Evolutionary conservation across 768 basidiomycete species (phyloP), one percentile per base, ranked within the genome.

Genomic region (Naganishia friedmannii): DNA sequence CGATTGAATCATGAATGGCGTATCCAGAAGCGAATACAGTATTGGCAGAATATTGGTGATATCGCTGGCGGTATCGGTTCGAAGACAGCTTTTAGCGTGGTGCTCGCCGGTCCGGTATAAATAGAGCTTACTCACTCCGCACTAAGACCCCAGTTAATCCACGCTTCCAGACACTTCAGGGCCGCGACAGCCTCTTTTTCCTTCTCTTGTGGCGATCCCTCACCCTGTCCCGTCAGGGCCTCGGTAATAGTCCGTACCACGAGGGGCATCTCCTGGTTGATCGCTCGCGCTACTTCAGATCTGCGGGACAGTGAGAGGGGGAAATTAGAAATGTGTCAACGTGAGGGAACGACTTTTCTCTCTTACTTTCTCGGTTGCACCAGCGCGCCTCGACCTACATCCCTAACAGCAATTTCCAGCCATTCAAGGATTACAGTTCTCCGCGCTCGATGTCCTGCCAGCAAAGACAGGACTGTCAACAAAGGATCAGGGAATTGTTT

Each of bases 321-420:
- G 42, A 67, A 63, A 71, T 68, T 8, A 68, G 42, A 29, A n/a
- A 23, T 26, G 2, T 13, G 28, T 15, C 7, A 29, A 15, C 1
- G 12, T 21, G 28, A 23, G 3, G 29, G 32, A 51, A 32, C 19
- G 45, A 12, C 48, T 23, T 7, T 3, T 3, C 6, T 7, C 48
- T 51, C 68, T 53, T 28, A 69, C 91, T 87, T 90, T 83, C 86
- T 86, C 46, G 87, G 74, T 6, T 88, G 87, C 42, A 91, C 77
- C 66, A 95, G 82, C 79, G 92, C 91, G 12, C 91, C 90, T 29
- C 86, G 85, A 26, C 85, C 84, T 8, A 91, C 84, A 77, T 96
- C 93, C 75, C 94, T 91, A 2, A 91, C 90, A 0, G 87, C 90
- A 53, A 94, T 93, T 19, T 88, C 85, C 46, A 93, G 83, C 78